These are phyloP conservation scores for Juglanconis sp. DNA, from an alignment of 2,329 filamentous ascomycete genomes.

Conservation along the genomic window DNA sequence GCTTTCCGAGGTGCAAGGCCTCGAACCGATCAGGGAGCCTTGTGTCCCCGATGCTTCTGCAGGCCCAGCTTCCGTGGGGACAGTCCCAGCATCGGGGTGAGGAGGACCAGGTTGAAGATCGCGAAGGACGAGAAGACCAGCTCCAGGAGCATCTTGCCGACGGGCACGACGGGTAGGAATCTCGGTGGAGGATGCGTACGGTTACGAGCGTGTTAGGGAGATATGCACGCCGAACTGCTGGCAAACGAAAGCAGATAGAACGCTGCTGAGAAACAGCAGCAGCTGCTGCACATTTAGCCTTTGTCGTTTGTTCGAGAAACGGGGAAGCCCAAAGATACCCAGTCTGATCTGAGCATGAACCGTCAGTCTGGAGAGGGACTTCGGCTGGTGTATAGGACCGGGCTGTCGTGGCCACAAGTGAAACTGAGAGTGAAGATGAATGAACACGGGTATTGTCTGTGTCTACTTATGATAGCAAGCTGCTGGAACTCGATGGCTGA, in stretches of 20 bases:
- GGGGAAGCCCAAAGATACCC: background rate
- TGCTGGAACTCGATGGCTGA: no score
- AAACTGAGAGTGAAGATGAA: no score
- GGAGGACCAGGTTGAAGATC: constrained; percentile 3
- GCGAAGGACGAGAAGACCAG: constrained; percentile 7
- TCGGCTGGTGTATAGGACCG: background rate
- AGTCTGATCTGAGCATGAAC: no score
- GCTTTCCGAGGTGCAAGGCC: background rate
- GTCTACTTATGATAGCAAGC: background rate
- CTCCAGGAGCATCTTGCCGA: constrained; percentile 1
- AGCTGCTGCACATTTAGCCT: constrained; percentile 4
- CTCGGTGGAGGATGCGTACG: background rate
- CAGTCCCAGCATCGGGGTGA: background rate
- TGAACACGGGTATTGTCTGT: background rate
- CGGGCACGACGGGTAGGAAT: background rate
- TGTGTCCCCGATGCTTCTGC: background rate
- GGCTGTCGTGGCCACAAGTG: background rate
- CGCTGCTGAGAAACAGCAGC: background rate
- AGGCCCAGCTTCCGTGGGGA: background rate
- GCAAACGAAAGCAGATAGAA: background rate
- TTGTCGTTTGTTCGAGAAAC: background rate
- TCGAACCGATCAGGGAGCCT: background rate
- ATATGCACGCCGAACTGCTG: background rate
- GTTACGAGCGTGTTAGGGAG: background rate
- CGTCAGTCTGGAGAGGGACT: background rate